Base-by-base conservation (phyloP, 805 yeast species). In the Candida boleticola region DNA sequence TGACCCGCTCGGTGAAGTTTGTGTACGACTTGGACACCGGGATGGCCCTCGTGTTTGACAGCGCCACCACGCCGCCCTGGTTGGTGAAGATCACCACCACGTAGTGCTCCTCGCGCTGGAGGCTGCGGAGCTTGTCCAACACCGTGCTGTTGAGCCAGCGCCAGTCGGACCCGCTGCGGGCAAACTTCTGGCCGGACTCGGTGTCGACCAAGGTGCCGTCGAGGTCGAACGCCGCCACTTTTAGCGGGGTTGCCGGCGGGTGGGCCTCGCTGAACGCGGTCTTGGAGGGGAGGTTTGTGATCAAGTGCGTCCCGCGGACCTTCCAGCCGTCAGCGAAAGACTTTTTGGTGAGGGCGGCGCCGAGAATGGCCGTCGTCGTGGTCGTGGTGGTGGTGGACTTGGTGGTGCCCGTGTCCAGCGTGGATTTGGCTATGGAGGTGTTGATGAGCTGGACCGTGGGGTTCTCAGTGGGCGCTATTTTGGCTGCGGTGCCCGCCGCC, bases 181-280 rank as follows among this genome's bases (percentile, higher is more conserved):
- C 73, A 55, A 82, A 88, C 36, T 68, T 74, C 14, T 54, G 36
- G 0, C 87, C 88, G 0, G 86, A 74, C 54, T 78, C 82, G 0
- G 96, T 82, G 13, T 58, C 57, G 0, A 88, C 77, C 5, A 92
- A 51, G 0, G 98, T 92, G 6, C 79, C 83, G 65, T 92, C 99
- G 39, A 92, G 67, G 60, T 92, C 98, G 61, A 90, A 92, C 0
- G 85, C 85, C 2, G 88, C 88, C 1, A 85, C 52, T 32, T 69
- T 71, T 2, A 66, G 44, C 3, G 46, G 40, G 2, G 40, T 46
- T 1, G 40, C 36, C 5, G 36, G 13, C 50, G 40, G 53, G 9
- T 37, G 5, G 4, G 30, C 19, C 11, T 20, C 31, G 21, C 41
- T 41, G 19, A 18, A 5, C 25, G 29, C 25, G 44, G 46, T 10